Evolutionary conservation across 169 alveolate species (phyloP).

Genomic region (Perkinsus olseni): DNA sequence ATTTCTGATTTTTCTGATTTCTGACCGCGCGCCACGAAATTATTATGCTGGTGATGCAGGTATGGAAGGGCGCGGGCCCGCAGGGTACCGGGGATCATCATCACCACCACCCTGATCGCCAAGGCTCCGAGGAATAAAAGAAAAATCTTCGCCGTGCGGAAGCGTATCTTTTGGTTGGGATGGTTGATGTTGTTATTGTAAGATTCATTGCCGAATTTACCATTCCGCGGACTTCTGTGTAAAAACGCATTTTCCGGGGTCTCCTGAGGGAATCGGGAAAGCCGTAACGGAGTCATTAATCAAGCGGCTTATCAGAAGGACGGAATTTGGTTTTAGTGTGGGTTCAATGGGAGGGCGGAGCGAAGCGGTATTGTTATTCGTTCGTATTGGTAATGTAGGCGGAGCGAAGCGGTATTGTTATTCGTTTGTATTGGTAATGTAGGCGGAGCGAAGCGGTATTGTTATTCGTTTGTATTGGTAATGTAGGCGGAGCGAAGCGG

Average conservation of each 20-base stretch:
- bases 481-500: neutral
- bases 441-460: too few species aligned
- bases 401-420: neutral
- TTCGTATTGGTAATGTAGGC: neutral
- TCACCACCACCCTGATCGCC: neutral
- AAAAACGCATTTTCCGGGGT: neutral
- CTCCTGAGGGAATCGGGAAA: neutral
- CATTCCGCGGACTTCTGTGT: neutral
- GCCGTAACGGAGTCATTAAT: neutral
- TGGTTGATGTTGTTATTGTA: neutral
- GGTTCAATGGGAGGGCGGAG: neutral
- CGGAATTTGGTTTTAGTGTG: neutral
- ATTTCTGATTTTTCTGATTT: neutral
- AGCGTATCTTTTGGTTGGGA: neutral
- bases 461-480: neutral
- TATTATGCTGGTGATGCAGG: neutral
- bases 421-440: too few species aligned
- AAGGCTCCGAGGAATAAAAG: neutral
- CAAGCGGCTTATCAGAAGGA: neutral
- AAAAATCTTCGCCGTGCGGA: neutral
- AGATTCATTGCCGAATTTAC: neutral
- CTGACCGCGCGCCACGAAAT: neutral
- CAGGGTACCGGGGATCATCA: neutral
- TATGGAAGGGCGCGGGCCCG: neutral
- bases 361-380: neutral